Conservation (phyloP, 169 alveolate species). For the Hammondia hammondi region DNA sequence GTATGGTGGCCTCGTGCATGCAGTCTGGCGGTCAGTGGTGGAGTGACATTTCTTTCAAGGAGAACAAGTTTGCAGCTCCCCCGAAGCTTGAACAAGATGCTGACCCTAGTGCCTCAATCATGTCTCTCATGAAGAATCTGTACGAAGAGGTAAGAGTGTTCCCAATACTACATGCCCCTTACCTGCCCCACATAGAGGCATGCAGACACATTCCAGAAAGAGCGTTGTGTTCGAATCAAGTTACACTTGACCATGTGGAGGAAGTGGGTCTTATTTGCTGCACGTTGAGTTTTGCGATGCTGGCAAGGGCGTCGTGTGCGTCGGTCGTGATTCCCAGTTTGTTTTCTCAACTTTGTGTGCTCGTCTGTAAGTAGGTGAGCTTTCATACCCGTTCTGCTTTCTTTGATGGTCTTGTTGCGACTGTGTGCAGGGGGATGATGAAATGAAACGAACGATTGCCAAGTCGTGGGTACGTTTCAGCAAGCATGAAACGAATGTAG, state of each 20-base stretch:
- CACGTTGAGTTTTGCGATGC: no score
- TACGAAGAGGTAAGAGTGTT: slow-evolving; percentile 13
- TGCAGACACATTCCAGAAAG: background rate
- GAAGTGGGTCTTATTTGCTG: no score
- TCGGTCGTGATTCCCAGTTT: no score
- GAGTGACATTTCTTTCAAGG: background rate
- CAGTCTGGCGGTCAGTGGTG: background rate
- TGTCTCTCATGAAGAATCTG: slow-evolving; percentile 29
- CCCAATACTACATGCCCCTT: background rate
- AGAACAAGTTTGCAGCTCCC: background rate
- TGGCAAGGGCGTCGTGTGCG: no score
- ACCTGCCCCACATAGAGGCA: background rate
- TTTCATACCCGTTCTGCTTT: no score
- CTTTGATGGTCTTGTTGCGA: background rate
- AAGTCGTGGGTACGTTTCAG: slow-evolving; percentile 19
- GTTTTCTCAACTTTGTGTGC: no score
- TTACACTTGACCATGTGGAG: background rate
- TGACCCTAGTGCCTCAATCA: slow-evolving; percentile 3
- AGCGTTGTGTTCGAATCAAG: background rate
- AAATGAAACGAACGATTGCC: slow-evolving; percentile 36
- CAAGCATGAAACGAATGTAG: background rate
- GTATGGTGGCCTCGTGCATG: background rate
- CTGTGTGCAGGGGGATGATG: slow-evolving; percentile 32
- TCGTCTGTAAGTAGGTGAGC: no score
- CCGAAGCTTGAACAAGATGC: background rate